Base-by-base conservation (phyloP, 2,329 filamentous ascomycete species). In the Sporothrix schenckii region DNA sequence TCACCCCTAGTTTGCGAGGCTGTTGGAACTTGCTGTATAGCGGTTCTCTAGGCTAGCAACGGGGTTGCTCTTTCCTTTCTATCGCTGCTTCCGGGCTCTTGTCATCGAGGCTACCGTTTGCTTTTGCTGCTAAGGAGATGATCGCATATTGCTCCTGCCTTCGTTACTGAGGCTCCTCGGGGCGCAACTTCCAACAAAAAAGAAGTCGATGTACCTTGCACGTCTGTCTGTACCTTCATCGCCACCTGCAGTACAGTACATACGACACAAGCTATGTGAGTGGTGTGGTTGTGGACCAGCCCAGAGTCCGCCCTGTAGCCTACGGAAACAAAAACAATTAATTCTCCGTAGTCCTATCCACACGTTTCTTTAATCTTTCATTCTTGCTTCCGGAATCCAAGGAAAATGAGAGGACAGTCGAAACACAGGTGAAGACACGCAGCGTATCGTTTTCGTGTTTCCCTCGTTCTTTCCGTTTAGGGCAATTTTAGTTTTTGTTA, bases 401-500 rank as follows among this genome's bases (percentile, higher is more conserved):
- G 24, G 58, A 39, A 47, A 47, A 63, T 47, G 58, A 63, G 58
- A 27, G 21, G 11, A 34, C 24, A 34, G 14, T 34, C 21, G 27
- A 65, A 65, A 50, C 24, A 63, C 41, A 39, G 9, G 34, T 34
- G 1, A 7, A 34, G 34, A 47, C 58, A 39, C 34, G 44, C 39
- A 56, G 53, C 27, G 27, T 14, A 56, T 13, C 27, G 16, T 7
- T 47, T 27, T 34, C 19, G 24, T 50, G 44, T 34, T n/a, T 65
- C 44, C 61, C 27, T 65, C 60, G 24, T 44, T 66, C 63, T 39
- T 66, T 66, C 49, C 49, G 41, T n/a, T 53, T 65, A 49, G 61
- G 61, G 61, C 61, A 65, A 24, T 53, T 66, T 50, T 27, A 54
- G 34, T 56, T 56, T 7, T 61, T 63, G 58, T 63, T 63, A 63